phyloP scores from a whole-genome alignment of 1,284 basidiomycete species.

The Amylostereum areolatum region DNA sequence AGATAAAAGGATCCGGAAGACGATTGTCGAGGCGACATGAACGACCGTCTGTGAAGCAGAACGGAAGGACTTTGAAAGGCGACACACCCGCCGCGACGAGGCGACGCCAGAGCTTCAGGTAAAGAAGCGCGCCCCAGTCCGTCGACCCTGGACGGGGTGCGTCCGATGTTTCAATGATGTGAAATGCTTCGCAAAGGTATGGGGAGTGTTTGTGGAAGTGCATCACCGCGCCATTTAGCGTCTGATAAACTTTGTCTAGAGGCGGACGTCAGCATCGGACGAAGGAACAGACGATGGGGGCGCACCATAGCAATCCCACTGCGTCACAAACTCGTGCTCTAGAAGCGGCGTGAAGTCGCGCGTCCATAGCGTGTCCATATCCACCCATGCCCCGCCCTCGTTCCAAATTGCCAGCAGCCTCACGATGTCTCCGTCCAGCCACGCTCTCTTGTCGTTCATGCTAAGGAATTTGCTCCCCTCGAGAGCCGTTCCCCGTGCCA shows the following conservation, averaged over 20 bases:
- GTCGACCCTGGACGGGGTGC: constrained; percentile 75
- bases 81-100: constrained; percentile 66
- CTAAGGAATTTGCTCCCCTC: constrained; percentile 54
- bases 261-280: not conserved
- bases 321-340: constrained; percentile 91
- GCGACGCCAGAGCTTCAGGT: constrained; percentile 81
- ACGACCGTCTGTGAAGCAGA: constrained; percentile 86
- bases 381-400: constrained; percentile 88
- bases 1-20: constrained; percentile 81
- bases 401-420: constrained; percentile 84
- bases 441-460: constrained; percentile 71
- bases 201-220: constrained; percentile 84
- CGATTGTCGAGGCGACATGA: constrained; percentile 88
- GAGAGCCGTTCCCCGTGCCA: constrained; percentile 75
- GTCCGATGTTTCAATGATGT: constrained; percentile 74
- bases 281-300: not conserved
- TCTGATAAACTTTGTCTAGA: constrained; percentile 80
- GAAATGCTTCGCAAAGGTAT: constrained; percentile 92
- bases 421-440: constrained; percentile 91
- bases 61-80: constrained; percentile 88
- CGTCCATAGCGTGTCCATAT: constrained; percentile 91
- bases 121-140: constrained; percentile 89
- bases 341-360: constrained; percentile 76
- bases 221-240: constrained; percentile 91
- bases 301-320: constrained; percentile 95